Base-by-base conservation (phyloP, 345 rosid species). In the Arabis hirsuta region DNA sequence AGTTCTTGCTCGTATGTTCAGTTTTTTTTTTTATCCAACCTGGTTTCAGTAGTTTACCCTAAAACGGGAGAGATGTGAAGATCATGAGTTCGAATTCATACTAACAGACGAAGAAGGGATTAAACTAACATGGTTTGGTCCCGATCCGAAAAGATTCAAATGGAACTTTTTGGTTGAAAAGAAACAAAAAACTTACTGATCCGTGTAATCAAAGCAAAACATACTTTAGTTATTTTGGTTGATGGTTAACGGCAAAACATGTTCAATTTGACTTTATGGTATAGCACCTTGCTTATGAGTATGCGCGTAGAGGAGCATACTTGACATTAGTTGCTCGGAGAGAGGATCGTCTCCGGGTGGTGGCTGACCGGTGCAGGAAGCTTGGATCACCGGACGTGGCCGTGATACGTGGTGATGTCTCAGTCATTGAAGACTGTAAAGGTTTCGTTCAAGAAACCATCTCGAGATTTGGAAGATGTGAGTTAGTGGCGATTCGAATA, bases 321-420 rank as follows among this genome's bases (percentile, higher is more conserved):
- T 69, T 76, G 48, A 67, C 65, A 16, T 52, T 76, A 1, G 80
- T 74, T 3, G 85, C 76, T 46, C 65, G 80, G 50, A 77, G 77
- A 52, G 78, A 77, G 31, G 79, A 69, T n/a, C 72, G 55, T 66
- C 70, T 79, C 16, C 36, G 1, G 2, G n/a, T 45, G 4, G 84
- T 81, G 7, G 72, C 71, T 27, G 62, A 71, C 4, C 47, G 50
- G 5, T 76, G 76, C n/a, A 31, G 5, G n/a, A 41, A 16, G 22
- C 64, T 78, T 54, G 79, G 84, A 38, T 81, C 81, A n/a, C 77
- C 77, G 1, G 74, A 81, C 3, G 79, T 71, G 50, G 63, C 62
- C 1, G 55, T 68, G 34, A 29, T 73, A 9, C 4, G 13, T 47
- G 59, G 73, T 9, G 84, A 81, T 61, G 77, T 81, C 42, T 81